A percentile compares a stretch with the other conserved stretches of the same genome.
Evolutionary conservation across 805 yeast genomes (phyloP).

Genomic region (Cyberlindnera mississippiensis): DNA sequence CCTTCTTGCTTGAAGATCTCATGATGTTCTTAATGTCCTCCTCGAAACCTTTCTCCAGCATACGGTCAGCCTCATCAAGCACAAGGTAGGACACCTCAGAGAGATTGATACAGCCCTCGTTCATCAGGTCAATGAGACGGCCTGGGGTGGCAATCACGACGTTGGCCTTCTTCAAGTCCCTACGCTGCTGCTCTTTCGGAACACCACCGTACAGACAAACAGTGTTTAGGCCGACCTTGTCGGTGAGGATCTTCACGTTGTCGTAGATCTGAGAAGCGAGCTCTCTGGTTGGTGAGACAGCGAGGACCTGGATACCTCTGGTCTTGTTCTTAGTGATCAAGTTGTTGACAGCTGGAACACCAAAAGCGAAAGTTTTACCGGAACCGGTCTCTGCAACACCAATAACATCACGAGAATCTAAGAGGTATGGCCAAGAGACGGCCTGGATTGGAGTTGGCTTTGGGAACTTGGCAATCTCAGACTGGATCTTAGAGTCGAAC

Average conservation of each 20-base stretch:
- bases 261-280: slow-evolving; percentile 92
- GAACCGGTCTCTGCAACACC: slow-evolving; percentile 99
- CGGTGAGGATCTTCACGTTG: slow-evolving; percentile 63
- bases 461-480: slow-evolving; percentile 67
- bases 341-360: slow-evolving; percentile 91
- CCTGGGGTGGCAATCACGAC: slow-evolving; percentile 99
- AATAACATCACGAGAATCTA: slow-evolving; percentile 76
- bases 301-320: slow-evolving; percentile 66
- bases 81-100: slow-evolving; percentile 71
- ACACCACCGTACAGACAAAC: slow-evolving; percentile 97
- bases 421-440: slow-evolving; percentile 87
- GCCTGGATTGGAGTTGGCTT: slow-evolving; percentile 96
- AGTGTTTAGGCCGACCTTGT: slow-evolving; percentile 58
- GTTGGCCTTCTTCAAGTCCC: slow-evolving; percentile 58
- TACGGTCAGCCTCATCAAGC: slow-evolving; percentile 97
- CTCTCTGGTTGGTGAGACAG: slow-evolving; percentile 96
- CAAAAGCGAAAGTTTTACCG: slow-evolving; percentile 96
- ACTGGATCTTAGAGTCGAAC: slow-evolving; percentile 51
- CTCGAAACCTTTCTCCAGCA: slow-evolving; percentile 98
- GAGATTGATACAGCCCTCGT: slow-evolving; percentile 79
- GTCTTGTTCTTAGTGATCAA: slow-evolving; percentile 35
- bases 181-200: slow-evolving; percentile 87
- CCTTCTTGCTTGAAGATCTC: slow-evolving; percentile 45
- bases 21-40: slow-evolving; percentile 89
- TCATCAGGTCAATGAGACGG: slow-evolving; percentile 81